These are phyloP conservation scores for Psophocarpus tetragonolobus DNA, from an alignment of 306 rosid species.

Conservation along the genomic window DNA sequence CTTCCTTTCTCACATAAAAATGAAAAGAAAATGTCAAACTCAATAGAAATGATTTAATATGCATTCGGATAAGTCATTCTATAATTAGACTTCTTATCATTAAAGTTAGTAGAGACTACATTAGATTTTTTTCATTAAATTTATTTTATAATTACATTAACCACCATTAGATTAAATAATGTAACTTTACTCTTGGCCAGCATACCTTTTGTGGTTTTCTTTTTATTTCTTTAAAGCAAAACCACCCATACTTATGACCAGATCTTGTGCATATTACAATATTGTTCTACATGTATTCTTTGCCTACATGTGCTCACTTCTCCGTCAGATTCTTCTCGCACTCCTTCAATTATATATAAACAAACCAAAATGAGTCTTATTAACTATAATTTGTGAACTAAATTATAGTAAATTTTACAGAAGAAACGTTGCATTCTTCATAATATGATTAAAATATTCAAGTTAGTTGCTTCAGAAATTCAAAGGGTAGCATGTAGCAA, in stretches of 20 bases:
- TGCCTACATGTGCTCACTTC: constrained; percentile 62
- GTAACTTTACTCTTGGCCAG: constrained; percentile 50
- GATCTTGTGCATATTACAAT: constrained; percentile 44
- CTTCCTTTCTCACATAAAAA: no score
- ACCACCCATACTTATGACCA: constrained; percentile 38
- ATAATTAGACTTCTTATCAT: no score
- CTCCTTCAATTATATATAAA: constrained; percentile 23
- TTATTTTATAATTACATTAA: no score
- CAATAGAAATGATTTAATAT: no score
- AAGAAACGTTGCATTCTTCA: constrained; percentile 14
- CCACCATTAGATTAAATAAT: no score
- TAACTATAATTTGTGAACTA: constrained; percentile 1
- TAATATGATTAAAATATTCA: constrained; percentile 22
- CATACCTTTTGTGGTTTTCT: constrained; percentile 30
- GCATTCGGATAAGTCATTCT: no score
- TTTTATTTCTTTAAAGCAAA: constrained; percentile 34
- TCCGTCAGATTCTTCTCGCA: constrained; percentile 41
- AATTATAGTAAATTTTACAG: not conserved
- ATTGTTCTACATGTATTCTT: constrained; percentile 33
- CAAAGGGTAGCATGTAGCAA: constrained; percentile 25
- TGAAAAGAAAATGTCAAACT: no score
- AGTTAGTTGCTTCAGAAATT: constrained; percentile 19
- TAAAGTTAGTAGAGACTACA: no score
- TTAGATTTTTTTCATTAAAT: no score
- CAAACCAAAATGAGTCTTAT: constrained; percentile 35